phyloP scores from a whole-genome alignment of 2,329 filamentous ascomycete genomes.

The Cladosporium sp. region DNA sequence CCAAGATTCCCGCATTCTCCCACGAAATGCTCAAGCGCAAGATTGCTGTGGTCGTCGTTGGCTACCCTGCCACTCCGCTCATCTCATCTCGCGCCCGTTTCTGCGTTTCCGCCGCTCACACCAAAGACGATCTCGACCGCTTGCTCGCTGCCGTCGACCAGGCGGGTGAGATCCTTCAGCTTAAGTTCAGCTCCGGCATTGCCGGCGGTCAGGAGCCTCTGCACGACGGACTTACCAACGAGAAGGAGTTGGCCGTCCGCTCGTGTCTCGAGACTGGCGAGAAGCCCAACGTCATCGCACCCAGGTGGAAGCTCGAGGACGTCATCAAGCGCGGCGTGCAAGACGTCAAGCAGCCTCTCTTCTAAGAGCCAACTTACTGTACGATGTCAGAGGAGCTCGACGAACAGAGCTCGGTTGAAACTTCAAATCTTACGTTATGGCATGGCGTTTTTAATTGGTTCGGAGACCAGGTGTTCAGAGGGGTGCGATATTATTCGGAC shows the following conservation, averaged over 20 bases:
- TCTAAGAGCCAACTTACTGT: neutral
- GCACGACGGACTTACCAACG: slow-evolving; percentile 64
- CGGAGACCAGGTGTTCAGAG: neutral
- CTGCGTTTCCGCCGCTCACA: slow-evolving; percentile 93
- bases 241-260: slow-evolving; percentile 66
- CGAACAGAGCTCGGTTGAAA: neutral
- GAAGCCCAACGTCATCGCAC: slow-evolving; percentile 53
- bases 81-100: slow-evolving; percentile 93
- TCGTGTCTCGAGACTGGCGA: slow-evolving; percentile 47
- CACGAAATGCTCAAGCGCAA: slow-evolving; percentile 98
- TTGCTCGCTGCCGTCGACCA: slow-evolving; percentile 86
- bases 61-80: slow-evolving; percentile 91
- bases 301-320: slow-evolving; percentile 74
- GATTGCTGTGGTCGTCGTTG: slow-evolving; percentile 95
- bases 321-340: slow-evolving; percentile 69
- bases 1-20: slow-evolving; percentile 96
- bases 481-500: neutral
- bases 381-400: neutral
- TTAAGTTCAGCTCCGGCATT: slow-evolving; percentile 96
- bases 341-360: slow-evolving; percentile 67
- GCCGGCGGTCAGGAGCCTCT: slow-evolving; percentile 80
- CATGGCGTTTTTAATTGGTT: neutral
- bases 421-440: slow-evolving; percentile 4
- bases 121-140: slow-evolving; percentile 95
- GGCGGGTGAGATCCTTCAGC: slow-evolving; percentile 82